Evolutionary conservation across 225 moss, liverwort and hornwort species (phyloP).

Genomic region (Takakia lepidozioides): DNA sequence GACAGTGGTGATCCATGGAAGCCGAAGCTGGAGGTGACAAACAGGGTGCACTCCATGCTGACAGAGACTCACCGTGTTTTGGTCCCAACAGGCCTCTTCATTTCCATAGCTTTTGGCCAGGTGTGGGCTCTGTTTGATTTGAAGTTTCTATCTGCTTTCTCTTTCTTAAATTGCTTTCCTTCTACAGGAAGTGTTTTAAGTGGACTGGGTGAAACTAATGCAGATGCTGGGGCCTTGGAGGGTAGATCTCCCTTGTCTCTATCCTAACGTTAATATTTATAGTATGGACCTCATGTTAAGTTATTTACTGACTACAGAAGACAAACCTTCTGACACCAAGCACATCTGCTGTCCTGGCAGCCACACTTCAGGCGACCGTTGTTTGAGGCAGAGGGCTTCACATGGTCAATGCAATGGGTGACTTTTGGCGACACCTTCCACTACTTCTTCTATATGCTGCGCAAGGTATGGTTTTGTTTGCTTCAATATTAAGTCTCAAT

Average conservation of each 20-base stretch:
- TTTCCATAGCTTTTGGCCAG: constrained; percentile 93
- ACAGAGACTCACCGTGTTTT: constrained; percentile 77
- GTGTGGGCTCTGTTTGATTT: too few relatives aligned
- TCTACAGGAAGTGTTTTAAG: too few relatives aligned
- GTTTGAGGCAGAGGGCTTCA: constrained; percentile 74
- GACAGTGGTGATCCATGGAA: constrained; percentile 97
- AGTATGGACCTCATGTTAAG: too few relatives aligned
- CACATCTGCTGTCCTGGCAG: constrained; percentile 13
- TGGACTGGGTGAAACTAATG: too few relatives aligned
- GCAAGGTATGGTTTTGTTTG: constrained; percentile 46
- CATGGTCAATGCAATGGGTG: constrained; percentile 72
- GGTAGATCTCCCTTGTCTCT: too few relatives aligned
- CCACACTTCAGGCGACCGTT: constrained; percentile 85
- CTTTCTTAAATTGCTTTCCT: too few relatives aligned
- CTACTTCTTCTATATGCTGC: constrained; percentile 73
- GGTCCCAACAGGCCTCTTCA: constrained; percentile 58
- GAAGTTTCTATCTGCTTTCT: too few relatives aligned
- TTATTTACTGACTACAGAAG: too few relatives aligned
- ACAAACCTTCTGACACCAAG: too few relatives aligned
- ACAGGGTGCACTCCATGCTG: constrained; percentile 55
- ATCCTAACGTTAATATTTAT: too few relatives aligned
- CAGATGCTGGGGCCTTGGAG: too few relatives aligned
- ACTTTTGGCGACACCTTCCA: constrained; percentile 87
- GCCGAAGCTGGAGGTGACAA: constrained; percentile 40
- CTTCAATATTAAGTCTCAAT: not conserved